These are phyloP conservation scores for Paradendryphiella salina DNA, from an alignment of 2,329 filamentous ascomycete species.

Conservation along the genomic window DNA sequence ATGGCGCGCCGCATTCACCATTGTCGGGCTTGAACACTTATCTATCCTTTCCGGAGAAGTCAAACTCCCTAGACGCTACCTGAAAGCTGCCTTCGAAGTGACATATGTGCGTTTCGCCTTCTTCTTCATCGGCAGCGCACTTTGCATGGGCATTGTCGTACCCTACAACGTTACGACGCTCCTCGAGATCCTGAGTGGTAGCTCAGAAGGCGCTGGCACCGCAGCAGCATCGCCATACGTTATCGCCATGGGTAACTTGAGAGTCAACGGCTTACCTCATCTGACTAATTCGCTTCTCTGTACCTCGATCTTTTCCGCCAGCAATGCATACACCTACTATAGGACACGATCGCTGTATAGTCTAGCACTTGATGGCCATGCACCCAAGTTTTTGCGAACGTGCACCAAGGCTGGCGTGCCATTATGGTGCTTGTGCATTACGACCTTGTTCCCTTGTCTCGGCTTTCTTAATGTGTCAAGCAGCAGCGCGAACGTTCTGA, in stretches of 20 bases:
- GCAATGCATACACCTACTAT: constrained; percentile 60
- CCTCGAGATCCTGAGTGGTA: constrained; percentile 65
- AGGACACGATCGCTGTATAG: constrained; percentile 58
- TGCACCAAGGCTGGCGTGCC: constrained; percentile 68
- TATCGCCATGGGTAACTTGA: constrained; percentile 61
- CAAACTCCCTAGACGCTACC: constrained; percentile 49
- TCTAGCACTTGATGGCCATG: constrained; percentile 57
- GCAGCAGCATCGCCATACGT: constrained; percentile 65
- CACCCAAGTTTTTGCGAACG: constrained; percentile 59
- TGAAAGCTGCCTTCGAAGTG: constrained; percentile 54
- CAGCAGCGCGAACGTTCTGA: constrained; percentile 66
- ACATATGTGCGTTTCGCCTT: constrained; percentile 51
- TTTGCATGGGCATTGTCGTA: constrained; percentile 50
- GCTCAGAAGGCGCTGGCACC: constrained; percentile 31
- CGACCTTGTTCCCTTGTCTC: constrained; percentile 68
- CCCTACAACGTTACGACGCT: constrained; percentile 62
- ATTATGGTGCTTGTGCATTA: constrained; percentile 69
- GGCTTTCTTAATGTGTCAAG: constrained; percentile 75
- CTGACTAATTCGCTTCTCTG: constrained; percentile 61
- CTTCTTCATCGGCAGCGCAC: constrained; percentile 52
- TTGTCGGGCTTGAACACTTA: constrained; percentile 54
- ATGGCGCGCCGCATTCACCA: constrained; percentile 51
- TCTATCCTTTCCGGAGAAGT: constrained; percentile 54
- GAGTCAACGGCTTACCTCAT: constrained; percentile 58
- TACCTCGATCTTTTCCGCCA: constrained; percentile 59